Conservation (phyloP, 1,284 basidiomycete species). For the Cutaneotrichosporon sp. region DNA sequence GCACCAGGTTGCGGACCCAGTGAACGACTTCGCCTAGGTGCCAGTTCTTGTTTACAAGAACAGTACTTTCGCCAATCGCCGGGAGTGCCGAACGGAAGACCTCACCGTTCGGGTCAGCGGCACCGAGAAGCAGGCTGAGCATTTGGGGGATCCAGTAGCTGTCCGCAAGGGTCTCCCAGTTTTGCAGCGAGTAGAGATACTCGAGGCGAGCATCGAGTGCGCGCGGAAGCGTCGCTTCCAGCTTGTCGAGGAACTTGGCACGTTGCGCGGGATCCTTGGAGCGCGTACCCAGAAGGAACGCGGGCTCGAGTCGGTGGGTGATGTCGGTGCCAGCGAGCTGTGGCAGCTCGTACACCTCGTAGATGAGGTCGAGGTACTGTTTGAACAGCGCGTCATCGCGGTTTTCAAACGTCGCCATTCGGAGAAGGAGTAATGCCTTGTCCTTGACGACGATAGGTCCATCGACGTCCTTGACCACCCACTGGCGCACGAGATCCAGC, state of each 20-base stretch:
- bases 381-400: slow-evolving; percentile 72
- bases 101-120: slow-evolving; percentile 62
- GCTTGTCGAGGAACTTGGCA: slow-evolving; percentile 81
- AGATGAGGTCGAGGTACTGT: slow-evolving; percentile 83
- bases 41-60: slow-evolving; percentile 23
- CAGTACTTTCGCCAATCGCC: slow-evolving; percentile 22
- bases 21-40: slow-evolving; percentile 59
- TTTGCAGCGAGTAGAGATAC: slow-evolving; percentile 89
- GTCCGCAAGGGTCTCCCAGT: slow-evolving; percentile 89
- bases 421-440: slow-evolving; percentile 81
- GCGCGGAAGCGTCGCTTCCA: slow-evolving; percentile 83
- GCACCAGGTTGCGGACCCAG: slow-evolving; percentile 77
- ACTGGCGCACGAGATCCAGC: slow-evolving; percentile 78
- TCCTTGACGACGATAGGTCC: slow-evolving; percentile 81
- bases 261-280: slow-evolving; percentile 74
- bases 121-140: slow-evolving; percentile 79
- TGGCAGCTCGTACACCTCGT: slow-evolving; percentile 89
- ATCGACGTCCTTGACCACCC: slow-evolving; percentile 79
- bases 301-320: slow-evolving; percentile 85
- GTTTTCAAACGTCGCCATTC: slow-evolving; percentile 84
- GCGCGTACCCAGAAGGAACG: slow-evolving; percentile 89
- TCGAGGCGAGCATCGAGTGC: slow-evolving; percentile 75
- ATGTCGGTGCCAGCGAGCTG: slow-evolving; percentile 82
- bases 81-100: slow-evolving; percentile 24
- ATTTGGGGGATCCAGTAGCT: slow-evolving; percentile 95